These are phyloP conservation scores for Leccinum subgranulosum DNA, from an alignment of 768 basidiomycete genomes.

Conservation along the genomic window DNA sequence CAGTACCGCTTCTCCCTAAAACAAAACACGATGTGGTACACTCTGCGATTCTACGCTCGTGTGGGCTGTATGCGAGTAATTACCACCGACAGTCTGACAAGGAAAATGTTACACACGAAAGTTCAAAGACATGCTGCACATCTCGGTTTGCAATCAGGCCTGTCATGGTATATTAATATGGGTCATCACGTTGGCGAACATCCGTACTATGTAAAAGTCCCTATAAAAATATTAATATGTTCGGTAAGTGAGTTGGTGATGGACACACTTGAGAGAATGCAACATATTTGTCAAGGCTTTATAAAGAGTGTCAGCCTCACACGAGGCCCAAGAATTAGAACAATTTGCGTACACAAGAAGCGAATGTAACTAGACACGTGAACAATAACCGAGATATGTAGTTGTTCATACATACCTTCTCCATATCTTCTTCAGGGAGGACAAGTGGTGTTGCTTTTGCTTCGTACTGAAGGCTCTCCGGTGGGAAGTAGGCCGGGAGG, in stretches of 20 bases:
- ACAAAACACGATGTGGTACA: constrained; percentile 62
- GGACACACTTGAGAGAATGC: constrained; percentile 27
- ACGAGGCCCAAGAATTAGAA: not conserved
- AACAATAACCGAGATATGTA: not conserved
- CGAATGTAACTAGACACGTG: constrained; percentile 45
- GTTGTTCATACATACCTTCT: constrained; percentile 37
- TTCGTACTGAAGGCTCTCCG: constrained; percentile 26
- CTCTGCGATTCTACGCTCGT: constrained; percentile 57
- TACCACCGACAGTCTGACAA: constrained; percentile 12
- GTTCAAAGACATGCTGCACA: constrained; percentile 26
- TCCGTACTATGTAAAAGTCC: constrained; percentile 21
- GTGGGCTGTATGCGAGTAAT: constrained; percentile 27
- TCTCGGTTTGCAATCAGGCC: constrained; percentile 25
- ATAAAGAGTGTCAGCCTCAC: constrained; percentile 40
- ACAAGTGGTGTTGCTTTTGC: constrained; percentile 23
- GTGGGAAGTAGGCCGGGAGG: constrained; percentile 52
- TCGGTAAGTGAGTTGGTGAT: constrained; percentile 25
- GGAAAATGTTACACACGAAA: constrained; percentile 15
- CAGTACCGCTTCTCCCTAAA: constrained; percentile 70
- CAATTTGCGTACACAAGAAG: constrained; percentile 49
- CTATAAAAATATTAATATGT: constrained; percentile 28
- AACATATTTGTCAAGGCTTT: constrained; percentile 33
- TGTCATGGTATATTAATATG: not conserved
- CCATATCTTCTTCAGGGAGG: constrained; percentile 43
- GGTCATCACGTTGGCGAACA: not conserved